Evolutionary conservation across 192 early-diverging fungal genomes (phyloP).

Genomic region (Backusella luteola): DNA sequence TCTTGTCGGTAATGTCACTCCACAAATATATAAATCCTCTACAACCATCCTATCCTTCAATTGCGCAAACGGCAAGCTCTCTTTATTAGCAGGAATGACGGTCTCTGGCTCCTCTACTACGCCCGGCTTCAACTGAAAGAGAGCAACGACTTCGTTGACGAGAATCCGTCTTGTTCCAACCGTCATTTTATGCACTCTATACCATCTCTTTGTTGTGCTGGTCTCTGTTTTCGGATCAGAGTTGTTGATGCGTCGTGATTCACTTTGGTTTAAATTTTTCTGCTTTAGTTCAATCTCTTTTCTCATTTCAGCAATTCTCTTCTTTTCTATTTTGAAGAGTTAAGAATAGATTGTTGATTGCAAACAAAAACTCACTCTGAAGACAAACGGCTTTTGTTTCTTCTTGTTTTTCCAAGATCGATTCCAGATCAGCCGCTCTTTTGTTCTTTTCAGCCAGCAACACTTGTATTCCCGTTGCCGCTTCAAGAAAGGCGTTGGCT

Average conservation of each 20-base stretch:
- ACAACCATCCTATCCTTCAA: neutral
- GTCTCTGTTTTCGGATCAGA: neutral
- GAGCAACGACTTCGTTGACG: conserved; percentile 46
- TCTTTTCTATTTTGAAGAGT: neutral
- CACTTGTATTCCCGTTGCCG: conserved; percentile 12
- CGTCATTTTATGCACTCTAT: conserved; percentile 39
- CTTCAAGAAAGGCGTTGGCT: conserved; percentile 13
- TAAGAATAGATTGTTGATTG: neutral
- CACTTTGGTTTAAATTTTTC: neutral
- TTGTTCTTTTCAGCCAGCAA: conserved; percentile 27
- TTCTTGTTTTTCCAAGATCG: neutral
- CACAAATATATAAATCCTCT: conserved; percentile 26
- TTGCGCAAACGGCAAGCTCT: neutral
- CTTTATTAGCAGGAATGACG: neutral
- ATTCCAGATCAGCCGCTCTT: neutral
- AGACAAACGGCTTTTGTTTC: neutral
- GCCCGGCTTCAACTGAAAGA: conserved; percentile 51
- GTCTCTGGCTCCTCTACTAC: neutral
- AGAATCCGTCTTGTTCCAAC: conserved; percentile 48
- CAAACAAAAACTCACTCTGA: neutral
- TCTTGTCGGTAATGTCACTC: conserved; percentile 20
- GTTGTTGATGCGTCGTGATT: neutral
- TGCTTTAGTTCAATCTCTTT: neutral
- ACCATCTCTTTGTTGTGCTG: conserved; percentile 28
- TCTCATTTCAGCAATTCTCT: conserved; percentile 1